These are phyloP conservation scores for Paramecium octaurelia DNA, from an alignment of 73 alveolate species.

Conservation along the genomic window DNA sequence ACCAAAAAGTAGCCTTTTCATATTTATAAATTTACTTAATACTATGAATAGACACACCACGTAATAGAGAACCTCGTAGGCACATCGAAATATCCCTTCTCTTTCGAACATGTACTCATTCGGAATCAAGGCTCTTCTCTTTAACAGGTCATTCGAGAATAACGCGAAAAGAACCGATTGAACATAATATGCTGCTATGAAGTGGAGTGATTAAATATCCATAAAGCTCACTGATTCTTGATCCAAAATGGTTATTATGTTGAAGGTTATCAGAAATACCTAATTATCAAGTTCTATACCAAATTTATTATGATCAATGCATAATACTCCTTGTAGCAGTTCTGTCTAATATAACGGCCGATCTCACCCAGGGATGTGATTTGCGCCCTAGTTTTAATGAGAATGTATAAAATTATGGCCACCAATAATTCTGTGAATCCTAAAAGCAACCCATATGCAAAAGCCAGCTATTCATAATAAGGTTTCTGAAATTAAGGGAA, in stretches of 20 bases:
- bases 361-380: neutral
- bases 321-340: constrained; percentile 23
- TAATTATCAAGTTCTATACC: neutral
- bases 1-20: neutral
- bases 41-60: neutral
- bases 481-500: neutral
- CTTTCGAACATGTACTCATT: constrained; percentile 25
- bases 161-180: neutral
- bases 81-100: constrained; percentile 37
- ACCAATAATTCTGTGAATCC: constrained; percentile 19
- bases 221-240: neutral
- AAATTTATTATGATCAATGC: constrained; percentile 10
- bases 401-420: neutral
- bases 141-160: constrained; percentile 1
- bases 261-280: neutral
- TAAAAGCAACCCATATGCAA: neutral
- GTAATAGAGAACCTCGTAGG: constrained; percentile 20
- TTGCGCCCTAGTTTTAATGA: neutral
- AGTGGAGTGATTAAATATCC: neutral
- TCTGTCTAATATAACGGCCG: neutral
- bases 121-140: neutral
- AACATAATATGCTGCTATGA: neutral
- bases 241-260: neutral
- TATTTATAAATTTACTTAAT: neutral
- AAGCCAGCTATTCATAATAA: constrained; percentile 16